Base-by-base conservation (phyloP, 805 yeast species). In the Saccharomycopsis synnaedendra region DNA sequence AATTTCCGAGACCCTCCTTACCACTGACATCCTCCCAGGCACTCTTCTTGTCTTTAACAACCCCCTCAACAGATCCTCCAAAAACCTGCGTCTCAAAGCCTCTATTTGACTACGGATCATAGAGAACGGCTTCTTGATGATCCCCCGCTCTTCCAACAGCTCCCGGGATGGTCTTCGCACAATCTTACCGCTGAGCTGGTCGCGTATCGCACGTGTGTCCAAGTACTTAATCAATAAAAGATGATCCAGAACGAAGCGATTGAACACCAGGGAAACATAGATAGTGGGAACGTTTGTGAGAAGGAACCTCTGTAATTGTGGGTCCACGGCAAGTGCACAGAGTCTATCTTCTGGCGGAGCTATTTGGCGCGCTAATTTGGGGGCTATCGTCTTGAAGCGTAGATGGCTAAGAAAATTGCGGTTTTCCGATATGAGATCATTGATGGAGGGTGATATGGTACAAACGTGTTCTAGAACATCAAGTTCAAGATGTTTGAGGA, bases 51-150 rank as follows among this genome's bases (percentile, higher is more conserved):
- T 45, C 4, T 46, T 49, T 11, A 49, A 38, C 19, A 49, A 43
- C 19, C 27, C 42, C 29, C 41, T 45, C 9, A 49, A 38, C 27
- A 42, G 37, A 19, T 49, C 52, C 27, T 49, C 52, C 10, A 49
- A 42, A 28, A 46, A 10, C 32, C 33, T 39, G 30, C 29, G 32
- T n/a, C 36, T 42, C 3, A 49, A 33, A 3, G 28, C n/a, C 45
- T 41, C 41, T 11, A 49, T 36, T 33, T 42, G 42, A 27, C 29
- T 5, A 8, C 41, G 32, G 29, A 8, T 30, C n/a, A 40, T 30
- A 29, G 31, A 32, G 31, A 8, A n/a, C 10, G 31, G 10, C 5
- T 11, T 4, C 35, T 45, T 39, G 4, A 45, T 19, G 27, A 45
- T 45, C 4, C 48, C 48, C 29, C 11, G 44, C 19, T 41, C 31